Conservation (phyloP, 257 asterid genomes). For the Haberlea rhodopensis region DNA sequence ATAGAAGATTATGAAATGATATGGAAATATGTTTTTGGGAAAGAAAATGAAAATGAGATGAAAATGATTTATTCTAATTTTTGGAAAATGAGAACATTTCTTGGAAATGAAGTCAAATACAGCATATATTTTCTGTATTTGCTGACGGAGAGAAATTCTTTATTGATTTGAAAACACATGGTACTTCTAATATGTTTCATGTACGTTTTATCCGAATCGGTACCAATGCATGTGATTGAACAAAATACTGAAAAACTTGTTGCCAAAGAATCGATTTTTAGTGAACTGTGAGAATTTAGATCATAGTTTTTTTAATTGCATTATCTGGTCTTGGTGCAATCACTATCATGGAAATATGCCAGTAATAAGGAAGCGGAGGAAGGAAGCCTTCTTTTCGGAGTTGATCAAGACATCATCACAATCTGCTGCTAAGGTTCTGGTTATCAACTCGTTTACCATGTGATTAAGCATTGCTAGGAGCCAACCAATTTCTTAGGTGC, state of each 20-base stretch:
- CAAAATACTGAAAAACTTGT: not conserved
- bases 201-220: not conserved
- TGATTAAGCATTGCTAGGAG: not conserved
- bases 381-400: conserved; percentile 87
- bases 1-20: too few relatives aligned
- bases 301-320: conserved; percentile 10
- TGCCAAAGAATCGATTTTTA: not conserved
- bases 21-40: too few relatives aligned
- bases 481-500: not conserved
- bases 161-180: not conserved
- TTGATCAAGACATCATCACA: conserved; percentile 62
- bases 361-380: conserved; percentile 76
- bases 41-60: too few relatives aligned
- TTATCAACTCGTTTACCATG: conserved; percentile 10
- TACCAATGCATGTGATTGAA: conserved; percentile 2
- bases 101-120: not conserved
- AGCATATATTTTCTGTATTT: not conserved
- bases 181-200: not conserved
- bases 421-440: conserved; percentile 49
- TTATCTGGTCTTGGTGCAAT: conserved; percentile 12
- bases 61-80: too few relatives aligned
- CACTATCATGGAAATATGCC: conserved; percentile 24
- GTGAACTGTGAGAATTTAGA: not conserved
- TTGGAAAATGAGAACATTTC: not conserved
- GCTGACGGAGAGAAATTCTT: not conserved